Evolutionary conservation across 257 asterid species (phyloP).

Genomic region (Primulina huaijiensis): DNA sequence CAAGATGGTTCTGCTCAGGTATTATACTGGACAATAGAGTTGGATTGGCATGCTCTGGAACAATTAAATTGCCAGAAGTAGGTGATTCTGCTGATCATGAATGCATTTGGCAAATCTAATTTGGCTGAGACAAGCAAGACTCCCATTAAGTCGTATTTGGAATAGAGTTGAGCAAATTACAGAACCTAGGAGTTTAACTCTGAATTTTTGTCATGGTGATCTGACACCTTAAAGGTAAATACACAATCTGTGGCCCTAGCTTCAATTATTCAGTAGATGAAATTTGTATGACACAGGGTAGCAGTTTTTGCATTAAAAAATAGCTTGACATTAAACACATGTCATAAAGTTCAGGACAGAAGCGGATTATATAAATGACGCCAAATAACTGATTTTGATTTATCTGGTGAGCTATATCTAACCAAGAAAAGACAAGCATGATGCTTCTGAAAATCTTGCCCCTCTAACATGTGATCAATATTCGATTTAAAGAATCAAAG

Average conservation of each 20-base stretch:
- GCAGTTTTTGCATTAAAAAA: background rate
- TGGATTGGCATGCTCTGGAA: background rate
- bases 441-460: background rate
- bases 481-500: background rate
- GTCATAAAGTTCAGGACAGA: background rate
- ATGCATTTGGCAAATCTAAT: background rate
- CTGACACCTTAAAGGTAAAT: background rate
- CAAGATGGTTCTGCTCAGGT: background rate
- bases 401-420: background rate
- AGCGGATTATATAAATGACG: background rate
- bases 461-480: background rate
- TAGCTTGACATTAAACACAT: background rate
- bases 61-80: background rate
- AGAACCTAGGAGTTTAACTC: background rate
- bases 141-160: background rate
- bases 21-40: slow-evolving; percentile 15
- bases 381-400: background rate
- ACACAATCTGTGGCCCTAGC: background rate
- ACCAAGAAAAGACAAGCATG: background rate
- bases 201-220: background rate
- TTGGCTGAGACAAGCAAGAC: background rate
- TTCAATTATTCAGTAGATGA: slow-evolving; percentile 7
- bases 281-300: background rate
- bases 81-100: background rate
- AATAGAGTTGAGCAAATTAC: slow-evolving; percentile 9